These are phyloP conservation scores for Zoysia matrella DNA, from an alignment of 202 grass and related monocot species.

Conservation along the genomic window DNA sequence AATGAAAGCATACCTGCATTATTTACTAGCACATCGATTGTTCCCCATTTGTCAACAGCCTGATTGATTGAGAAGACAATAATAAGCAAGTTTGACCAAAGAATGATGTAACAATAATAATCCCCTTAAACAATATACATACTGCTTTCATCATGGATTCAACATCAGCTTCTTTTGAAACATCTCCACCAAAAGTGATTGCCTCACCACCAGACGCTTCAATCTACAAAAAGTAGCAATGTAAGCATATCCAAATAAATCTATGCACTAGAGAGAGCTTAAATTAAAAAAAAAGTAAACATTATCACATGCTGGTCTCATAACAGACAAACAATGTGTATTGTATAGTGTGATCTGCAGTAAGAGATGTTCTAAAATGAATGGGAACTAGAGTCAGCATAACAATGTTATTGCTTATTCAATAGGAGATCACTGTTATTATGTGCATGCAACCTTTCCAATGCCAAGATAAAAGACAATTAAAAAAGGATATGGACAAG, in stretches of 20 bases:
- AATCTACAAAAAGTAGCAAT: constrained; percentile 61
- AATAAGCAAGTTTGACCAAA: constrained; percentile 12
- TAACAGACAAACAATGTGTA: background rate
- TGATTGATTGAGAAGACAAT: constrained; percentile 46
- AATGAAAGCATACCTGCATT: constrained; percentile 75
- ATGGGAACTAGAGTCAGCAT: background rate
- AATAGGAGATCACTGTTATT: background rate
- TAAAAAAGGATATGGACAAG: background rate
- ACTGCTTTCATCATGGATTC: constrained; percentile 97
- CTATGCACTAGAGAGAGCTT: background rate
- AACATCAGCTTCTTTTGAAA: constrained; percentile 96
- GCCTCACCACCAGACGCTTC: constrained; percentile 82
- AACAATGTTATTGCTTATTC: background rate
- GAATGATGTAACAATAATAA: constrained; percentile 24
- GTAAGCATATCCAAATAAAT: background rate
- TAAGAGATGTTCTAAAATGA: background rate
- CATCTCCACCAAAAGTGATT: constrained; percentile 94
- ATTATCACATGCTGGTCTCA: background rate
- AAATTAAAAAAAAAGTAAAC: constrained; percentile 1
- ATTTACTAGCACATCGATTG: constrained; percentile 90
- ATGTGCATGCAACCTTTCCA: background rate
- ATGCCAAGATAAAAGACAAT: constrained; percentile 20
- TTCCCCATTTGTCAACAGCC: constrained; percentile 95
- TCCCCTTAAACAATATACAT: constrained; percentile 49
- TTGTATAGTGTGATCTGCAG: background rate